phyloP scores from a whole-genome alignment of 2,329 filamentous ascomycete species.

The Paraphoma chrysanthemicola region DNA sequence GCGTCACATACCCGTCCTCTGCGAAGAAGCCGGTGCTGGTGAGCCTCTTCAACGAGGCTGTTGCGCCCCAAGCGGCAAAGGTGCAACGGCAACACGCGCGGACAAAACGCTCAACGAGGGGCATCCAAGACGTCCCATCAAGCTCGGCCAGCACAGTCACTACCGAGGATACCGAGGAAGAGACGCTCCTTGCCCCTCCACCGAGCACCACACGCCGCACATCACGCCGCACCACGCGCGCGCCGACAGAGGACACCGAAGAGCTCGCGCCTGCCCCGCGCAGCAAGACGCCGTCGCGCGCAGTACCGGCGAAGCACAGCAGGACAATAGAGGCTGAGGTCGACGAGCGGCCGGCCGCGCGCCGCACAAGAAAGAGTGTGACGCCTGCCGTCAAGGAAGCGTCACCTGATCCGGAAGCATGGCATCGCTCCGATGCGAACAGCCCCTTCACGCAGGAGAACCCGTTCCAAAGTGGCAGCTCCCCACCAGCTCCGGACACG shows the following conservation, averaged over 20 bases:
- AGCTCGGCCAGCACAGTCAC: slow-evolving; percentile 68
- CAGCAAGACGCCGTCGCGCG: slow-evolving; percentile 44
- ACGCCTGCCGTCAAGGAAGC: slow-evolving; percentile 54
- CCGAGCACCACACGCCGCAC: slow-evolving; percentile 32
- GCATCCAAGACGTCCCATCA: slow-evolving; percentile 74
- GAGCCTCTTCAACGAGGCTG: slow-evolving; percentile 78
- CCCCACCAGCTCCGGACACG: slow-evolving; percentile 59
- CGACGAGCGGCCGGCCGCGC: slow-evolving; percentile 41
- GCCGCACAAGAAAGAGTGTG: slow-evolving; percentile 48
- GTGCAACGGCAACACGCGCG: slow-evolving; percentile 76
- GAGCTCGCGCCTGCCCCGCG: slow-evolving; percentile 20
- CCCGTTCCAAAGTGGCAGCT: slow-evolving; percentile 88
- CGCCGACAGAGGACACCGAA: slow-evolving; percentile 49
- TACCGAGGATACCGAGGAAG: slow-evolving; percentile 61
- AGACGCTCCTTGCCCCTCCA: slow-evolving; percentile 54
- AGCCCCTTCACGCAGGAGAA: slow-evolving; percentile 88
- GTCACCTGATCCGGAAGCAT: slow-evolving; percentile 58
- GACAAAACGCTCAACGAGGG: slow-evolving; percentile 84
- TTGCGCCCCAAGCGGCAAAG: slow-evolving; percentile 79
- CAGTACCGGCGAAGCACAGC: slow-evolving; percentile 54
- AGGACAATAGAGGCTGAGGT: slow-evolving; percentile 45
- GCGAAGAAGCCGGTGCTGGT: slow-evolving; percentile 93
- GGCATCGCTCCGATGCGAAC: slow-evolving; percentile 53
- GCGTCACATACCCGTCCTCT: slow-evolving; percentile 82
- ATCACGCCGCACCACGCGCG: slow-evolving; percentile 47